Percentiles rank a stretch among this genome's conserved stretches.
Conservation (phyloP, 2,329 filamentous ascomycete genomes). For the Penicillium italicum region DNA sequence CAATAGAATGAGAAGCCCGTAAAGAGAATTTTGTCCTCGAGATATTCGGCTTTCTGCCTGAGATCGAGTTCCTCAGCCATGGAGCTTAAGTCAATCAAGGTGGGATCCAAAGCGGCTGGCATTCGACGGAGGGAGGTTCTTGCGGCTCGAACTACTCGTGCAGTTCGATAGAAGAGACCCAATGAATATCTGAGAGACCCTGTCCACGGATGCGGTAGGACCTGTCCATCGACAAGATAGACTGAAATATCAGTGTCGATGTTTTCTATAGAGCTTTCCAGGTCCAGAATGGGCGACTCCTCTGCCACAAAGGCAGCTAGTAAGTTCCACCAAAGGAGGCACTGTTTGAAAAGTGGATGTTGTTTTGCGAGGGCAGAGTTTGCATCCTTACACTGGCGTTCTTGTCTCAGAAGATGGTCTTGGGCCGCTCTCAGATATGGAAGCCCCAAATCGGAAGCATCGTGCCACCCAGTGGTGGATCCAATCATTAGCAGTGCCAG, state of each 20-base stretch:
- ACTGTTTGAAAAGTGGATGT: constrained; percentile 23
- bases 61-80: constrained; percentile 19
- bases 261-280: constrained; percentile 14
- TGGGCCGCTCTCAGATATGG: constrained; percentile 22
- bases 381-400: constrained; percentile 15
- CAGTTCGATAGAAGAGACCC: constrained; percentile 18
- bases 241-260: constrained; percentile 17
- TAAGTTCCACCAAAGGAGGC: constrained; percentile 23
- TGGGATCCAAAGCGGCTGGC: constrained; percentile 8
- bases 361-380: constrained; percentile 20
- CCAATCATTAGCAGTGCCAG: constrained; percentile 23
- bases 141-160: constrained; percentile 16
- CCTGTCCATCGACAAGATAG: constrained; percentile 22
- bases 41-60: constrained; percentile 17
- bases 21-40: constrained; percentile 21
- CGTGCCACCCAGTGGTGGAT: constrained; percentile 21
- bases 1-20: constrained; percentile 21
- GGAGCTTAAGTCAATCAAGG: constrained; percentile 17
- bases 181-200: constrained; percentile 21
- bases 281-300: constrained; percentile 17
- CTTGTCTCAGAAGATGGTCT: constrained; percentile 18
- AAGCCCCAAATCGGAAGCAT: constrained; percentile 19
- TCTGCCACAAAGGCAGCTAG: constrained; percentile 23
- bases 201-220: constrained; percentile 22
- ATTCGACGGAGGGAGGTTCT: constrained; percentile 15